These are phyloP conservation scores for Alternaria tenuissima DNA, from an alignment of 2,329 filamentous ascomycete genomes.

Conservation along the genomic window DNA sequence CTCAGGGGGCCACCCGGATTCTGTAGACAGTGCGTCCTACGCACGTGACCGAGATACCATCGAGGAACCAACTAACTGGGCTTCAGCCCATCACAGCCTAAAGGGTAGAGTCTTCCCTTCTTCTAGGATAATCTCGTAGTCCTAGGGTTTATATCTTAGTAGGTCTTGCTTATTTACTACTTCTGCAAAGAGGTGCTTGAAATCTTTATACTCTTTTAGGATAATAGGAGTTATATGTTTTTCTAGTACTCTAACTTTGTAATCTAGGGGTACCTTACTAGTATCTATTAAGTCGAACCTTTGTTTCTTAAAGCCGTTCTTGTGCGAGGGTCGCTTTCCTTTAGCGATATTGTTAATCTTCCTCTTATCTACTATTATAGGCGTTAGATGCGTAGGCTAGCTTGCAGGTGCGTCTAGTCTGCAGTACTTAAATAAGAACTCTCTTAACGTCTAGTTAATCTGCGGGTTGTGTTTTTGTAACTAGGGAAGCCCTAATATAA, in stretches of 20 bases:
- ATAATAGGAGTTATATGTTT: background rate
- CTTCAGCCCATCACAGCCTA: too few species aligned
- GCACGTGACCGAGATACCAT: too few species aligned
- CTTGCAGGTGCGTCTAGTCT: background rate
- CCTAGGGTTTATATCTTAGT: slow-evolving; percentile 4
- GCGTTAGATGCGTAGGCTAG: background rate
- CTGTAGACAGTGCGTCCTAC: too few species aligned
- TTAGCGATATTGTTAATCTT: background rate
- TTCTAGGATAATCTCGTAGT: slow-evolving; percentile 5
- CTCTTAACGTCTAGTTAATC: background rate
- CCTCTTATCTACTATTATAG: background rate
- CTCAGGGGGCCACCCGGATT: too few species aligned
- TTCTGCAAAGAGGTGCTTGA: background rate
- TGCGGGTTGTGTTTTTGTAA: background rate
- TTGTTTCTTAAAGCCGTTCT: background rate
- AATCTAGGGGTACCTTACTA: background rate
- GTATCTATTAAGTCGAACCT: background rate
- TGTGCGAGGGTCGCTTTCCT: background rate
- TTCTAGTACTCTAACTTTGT: background rate
- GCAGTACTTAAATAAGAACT: background rate
- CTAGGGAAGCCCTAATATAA: background rate
- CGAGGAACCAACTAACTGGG: too few species aligned
- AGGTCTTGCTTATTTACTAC: background rate
- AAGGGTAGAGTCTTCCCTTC: background rate
- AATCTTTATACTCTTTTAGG: slow-evolving; percentile 2